Base-by-base conservation (phyloP, 768 basidiomycete species). In the Rhizopogon rudus region DNA sequence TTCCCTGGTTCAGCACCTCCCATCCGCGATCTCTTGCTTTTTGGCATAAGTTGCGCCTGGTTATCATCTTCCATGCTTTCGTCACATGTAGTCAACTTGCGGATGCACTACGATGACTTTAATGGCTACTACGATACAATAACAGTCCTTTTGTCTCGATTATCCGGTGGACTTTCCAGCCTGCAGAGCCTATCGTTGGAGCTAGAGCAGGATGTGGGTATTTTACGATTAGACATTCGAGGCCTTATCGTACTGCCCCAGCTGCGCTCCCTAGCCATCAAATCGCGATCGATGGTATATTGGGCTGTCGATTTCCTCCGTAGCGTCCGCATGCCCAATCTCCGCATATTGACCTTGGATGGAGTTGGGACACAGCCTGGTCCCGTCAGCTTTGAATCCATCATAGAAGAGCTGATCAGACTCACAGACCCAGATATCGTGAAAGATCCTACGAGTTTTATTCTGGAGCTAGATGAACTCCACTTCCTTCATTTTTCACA, bases 31-130 rank as follows among this genome's bases (percentile, higher is more conserved):
- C 31, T 46, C 17, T 12, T 46, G 6, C 45, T 46, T 46, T 46
- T 46, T 3, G 31, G 45, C 31, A 20, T 33, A 13, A 31, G 2
- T 20, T 46, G 29, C 6, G 6, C 17, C 12, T 46, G 45, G 45
- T 6, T n/a, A 7, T 31, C 45, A 7, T 8, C 45, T 1, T 33
- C 31, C 12, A 33, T 33, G 17, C 2, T 13, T 2, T 33, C 45
- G 1, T 33, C 45, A 1, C 12, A 56, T 66, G 66, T 25, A 60
- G 57, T 7, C 3, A 52, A 50, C 61, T 54, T 37, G 17, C 39
- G 31, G 63, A 59, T 20, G 43, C 39, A 37, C 57, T 61, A 9
- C 63, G 53, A 2, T 65, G 6, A 31, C n/a, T n/a, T n/a, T 1
- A 6, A 20, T 40, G 16, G 1, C 16, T 40, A 40, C 14, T 3